Conservation (phyloP, 805 yeast genomes). For the Suhomyces pyralidae region DNA sequence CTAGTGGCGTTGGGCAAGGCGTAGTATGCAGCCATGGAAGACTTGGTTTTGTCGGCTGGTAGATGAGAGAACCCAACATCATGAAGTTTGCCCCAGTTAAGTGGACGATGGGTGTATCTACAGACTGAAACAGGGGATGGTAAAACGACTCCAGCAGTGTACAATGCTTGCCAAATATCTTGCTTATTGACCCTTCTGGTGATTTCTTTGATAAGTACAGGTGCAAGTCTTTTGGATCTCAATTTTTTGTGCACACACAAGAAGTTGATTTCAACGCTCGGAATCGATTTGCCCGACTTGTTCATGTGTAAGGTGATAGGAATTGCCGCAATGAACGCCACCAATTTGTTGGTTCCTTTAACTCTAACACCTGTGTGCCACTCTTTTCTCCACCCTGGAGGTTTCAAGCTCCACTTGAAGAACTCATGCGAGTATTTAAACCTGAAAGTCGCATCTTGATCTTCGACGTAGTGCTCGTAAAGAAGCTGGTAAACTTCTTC, state of each 20-base stretch:
- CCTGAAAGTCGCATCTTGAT: slow-evolving; percentile 85
- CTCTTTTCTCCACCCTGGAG: slow-evolving; percentile 87
- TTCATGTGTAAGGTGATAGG: slow-evolving; percentile 70
- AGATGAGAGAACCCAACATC: slow-evolving; percentile 88
- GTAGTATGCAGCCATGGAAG: slow-evolving; percentile 61
- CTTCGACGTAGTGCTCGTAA: slow-evolving; percentile 92
- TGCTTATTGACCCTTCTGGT: slow-evolving; percentile 85
- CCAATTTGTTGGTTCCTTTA: slow-evolving; percentile 66
- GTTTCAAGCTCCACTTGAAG: slow-evolving; percentile 87
- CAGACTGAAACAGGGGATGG: slow-evolving; percentile 92
- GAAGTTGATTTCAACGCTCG: slow-evolving; percentile 88
- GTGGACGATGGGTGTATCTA: slow-evolving; percentile 89
- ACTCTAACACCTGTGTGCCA: slow-evolving; percentile 96
- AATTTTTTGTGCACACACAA: slow-evolving; percentile 91
- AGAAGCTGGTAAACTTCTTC: slow-evolving; percentile 77
- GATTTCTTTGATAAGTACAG: slow-evolving; percentile 88
- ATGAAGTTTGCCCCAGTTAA: slow-evolving; percentile 85
- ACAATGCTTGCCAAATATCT: slow-evolving; percentile 92
- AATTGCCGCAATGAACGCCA: slow-evolving; percentile 89
- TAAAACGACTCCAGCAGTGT: slow-evolving; percentile 86
- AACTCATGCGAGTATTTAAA: slow-evolving; percentile 83
- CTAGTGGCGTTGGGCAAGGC: slow-evolving; percentile 52
- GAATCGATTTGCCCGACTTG: slow-evolving; percentile 41
- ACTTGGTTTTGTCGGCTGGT: slow-evolving; percentile 66
- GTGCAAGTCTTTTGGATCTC: slow-evolving; percentile 90